Percentiles rank a stretch among this genome's conserved stretches.
phyloP scores from a whole-genome alignment of 2,329 filamentous ascomycete species.

The Colletotrichum sp. region DNA sequence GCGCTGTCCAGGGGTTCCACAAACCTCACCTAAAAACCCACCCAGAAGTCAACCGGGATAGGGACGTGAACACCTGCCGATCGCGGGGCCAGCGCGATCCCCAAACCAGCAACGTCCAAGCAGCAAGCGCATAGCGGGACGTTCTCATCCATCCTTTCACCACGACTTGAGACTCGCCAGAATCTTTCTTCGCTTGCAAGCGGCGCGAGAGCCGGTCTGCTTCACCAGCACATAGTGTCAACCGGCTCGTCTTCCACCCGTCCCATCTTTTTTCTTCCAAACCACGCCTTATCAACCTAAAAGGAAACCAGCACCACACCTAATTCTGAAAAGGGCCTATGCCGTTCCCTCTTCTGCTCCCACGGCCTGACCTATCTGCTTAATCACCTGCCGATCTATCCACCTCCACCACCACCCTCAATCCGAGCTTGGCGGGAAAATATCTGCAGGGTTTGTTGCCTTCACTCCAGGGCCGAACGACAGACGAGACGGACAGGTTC shows the following conservation, averaged over 20 bases:
- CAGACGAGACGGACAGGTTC: constrained; percentile 5
- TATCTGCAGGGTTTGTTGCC: neutral
- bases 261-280: constrained; percentile 1
- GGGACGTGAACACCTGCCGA: constrained; percentile 13
- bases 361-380: neutral
- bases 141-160: neutral
- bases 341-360: neutral
- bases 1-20: neutral
- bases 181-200: constrained; percentile 6
- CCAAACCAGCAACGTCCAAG: constrained; percentile 15
- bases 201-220: constrained; percentile 5
- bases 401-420: neutral
- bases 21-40: neutral
- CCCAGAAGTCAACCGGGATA: neutral
- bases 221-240: neutral
- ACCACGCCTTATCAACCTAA: constrained; percentile 7
- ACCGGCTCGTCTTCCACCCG: constrained; percentile 5
- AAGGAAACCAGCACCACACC: neutral
- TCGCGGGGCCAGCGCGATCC: constrained; percentile 7
- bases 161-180: neutral
- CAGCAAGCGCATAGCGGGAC: neutral
- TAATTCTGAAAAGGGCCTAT: neutral
- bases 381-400: neutral
- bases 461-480: neutral
- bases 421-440: neutral